Percentiles rank a stretch among this genome's conserved stretches.
Evolutionary conservation across 2,329 filamentous ascomycete species (phyloP).

Genomic region (Fusarium poae): DNA sequence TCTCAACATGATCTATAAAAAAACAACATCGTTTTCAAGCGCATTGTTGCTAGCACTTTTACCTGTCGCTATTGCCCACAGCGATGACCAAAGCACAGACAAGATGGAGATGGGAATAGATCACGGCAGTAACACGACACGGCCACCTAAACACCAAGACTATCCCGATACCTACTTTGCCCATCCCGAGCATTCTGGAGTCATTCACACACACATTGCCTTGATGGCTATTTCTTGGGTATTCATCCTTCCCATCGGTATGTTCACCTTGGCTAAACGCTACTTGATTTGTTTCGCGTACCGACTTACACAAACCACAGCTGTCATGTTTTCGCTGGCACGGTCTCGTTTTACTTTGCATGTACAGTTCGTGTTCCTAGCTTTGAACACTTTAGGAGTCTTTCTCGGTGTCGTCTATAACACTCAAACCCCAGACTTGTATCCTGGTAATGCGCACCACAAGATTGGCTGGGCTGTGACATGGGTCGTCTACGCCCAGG

Average conservation of each 20-base stretch:
- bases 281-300: background rate
- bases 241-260: conserved; percentile 78
- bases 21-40: background rate
- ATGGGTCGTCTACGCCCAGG: conserved; percentile 77
- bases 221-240: conserved; percentile 81
- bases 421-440: conserved; percentile 84
- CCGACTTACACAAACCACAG: conserved; percentile 59
- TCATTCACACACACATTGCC: conserved; percentile 77
- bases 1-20: conserved; percentile 12
- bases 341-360: conserved; percentile 80
- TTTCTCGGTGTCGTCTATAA: conserved; percentile 80
- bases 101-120: conserved; percentile 15
- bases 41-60: conserved; percentile 28
- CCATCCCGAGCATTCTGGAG: conserved; percentile 63
- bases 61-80: conserved; percentile 43
- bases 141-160: conserved; percentile 48
- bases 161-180: conserved; percentile 71
- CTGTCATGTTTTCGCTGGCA: conserved; percentile 87
- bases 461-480: conserved; percentile 89
- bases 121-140: conserved; percentile 27
- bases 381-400: conserved; percentile 73
- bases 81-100: conserved; percentile 30
- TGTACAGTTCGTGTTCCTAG: conserved; percentile 76
- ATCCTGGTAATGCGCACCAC: conserved; percentile 88
- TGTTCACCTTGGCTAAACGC: conserved; percentile 50